Evolutionary conservation across 768 basidiomycete genomes (phyloP).

Genomic region (Lentinula sp.): DNA sequence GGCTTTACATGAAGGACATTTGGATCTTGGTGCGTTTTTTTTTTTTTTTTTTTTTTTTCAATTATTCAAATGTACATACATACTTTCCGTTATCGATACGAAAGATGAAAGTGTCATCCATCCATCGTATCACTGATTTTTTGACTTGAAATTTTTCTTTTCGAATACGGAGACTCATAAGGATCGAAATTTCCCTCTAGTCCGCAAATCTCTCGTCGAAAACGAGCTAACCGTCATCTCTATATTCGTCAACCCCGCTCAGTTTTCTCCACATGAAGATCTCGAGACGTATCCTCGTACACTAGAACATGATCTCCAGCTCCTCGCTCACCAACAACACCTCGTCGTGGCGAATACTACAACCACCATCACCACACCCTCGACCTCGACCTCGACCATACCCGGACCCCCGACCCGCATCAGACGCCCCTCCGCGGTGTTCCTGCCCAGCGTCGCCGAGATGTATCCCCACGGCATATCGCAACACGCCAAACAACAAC

Average conservation of each 20-base stretch:
- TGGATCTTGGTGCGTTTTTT: constrained; percentile 67
- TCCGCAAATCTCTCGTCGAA: constrained; percentile 64
- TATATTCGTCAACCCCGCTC: constrained; percentile 97
- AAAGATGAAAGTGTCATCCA: background rate
- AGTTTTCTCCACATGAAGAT: constrained; percentile 96
- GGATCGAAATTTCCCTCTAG: constrained; percentile 31
- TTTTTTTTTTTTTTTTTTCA: background rate
- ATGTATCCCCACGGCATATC: constrained; percentile 94
- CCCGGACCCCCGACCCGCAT: constrained; percentile 1
- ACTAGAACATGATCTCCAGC: constrained; percentile 64
- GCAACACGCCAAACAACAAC: constrained; percentile 68
- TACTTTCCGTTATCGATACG: background rate
- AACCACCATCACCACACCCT: too few species aligned
- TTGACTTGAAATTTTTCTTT: too few species aligned
- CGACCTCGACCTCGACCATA: background rate
- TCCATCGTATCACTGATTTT: background rate
- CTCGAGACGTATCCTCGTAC: constrained; percentile 88
- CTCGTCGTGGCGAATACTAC: constrained; percentile 14
- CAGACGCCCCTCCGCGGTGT: constrained; percentile 61
- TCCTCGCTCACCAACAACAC: constrained; percentile 40
- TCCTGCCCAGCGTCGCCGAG: constrained; percentile 70
- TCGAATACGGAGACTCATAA: too few species aligned
- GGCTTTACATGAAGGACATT: constrained; percentile 89
- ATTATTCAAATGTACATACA: background rate
- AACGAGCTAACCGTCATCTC: constrained; percentile 89